These are phyloP conservation scores for Lasiodiplodia theobromae DNA, from an alignment of 2,329 filamentous ascomycete species.

Conservation along the genomic window DNA sequence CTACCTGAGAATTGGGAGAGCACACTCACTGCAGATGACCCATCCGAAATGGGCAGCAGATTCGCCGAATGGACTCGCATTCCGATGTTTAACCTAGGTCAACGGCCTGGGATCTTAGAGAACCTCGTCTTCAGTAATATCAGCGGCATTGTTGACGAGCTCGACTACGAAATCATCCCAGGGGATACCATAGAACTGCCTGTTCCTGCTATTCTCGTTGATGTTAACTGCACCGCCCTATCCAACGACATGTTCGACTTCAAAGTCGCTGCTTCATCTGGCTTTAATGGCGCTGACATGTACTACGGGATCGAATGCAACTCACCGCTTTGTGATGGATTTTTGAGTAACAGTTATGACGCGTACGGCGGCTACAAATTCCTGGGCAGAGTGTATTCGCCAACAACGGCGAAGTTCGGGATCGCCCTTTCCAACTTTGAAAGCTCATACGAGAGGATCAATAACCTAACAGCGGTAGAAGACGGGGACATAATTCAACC, in stretches of 20 bases:
- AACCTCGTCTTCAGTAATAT: not conserved
- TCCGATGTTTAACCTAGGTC: not conserved
- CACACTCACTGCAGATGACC: not conserved
- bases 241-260: not conserved
- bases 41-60: not conserved
- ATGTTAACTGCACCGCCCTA: not conserved
- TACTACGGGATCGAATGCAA: not conserved
- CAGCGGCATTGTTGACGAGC: not conserved
- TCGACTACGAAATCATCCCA: not conserved
- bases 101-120: not conserved
- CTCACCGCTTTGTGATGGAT: not conserved
- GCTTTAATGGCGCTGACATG: not conserved
- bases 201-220: not conserved
- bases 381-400: not conserved
- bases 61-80: not conserved
- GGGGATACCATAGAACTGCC: not conserved
- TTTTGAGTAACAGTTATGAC: not conserved
- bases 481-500: not conserved
- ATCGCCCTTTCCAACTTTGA: not conserved
- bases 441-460: not conserved
- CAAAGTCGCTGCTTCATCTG: not conserved
- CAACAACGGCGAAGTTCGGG: not conserved
- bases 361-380: not conserved
- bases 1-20: not conserved
- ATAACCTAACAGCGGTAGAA: not conserved